Base-by-base conservation (phyloP, 73 alveolate species). In the Blepharisma japonicum region DNA sequence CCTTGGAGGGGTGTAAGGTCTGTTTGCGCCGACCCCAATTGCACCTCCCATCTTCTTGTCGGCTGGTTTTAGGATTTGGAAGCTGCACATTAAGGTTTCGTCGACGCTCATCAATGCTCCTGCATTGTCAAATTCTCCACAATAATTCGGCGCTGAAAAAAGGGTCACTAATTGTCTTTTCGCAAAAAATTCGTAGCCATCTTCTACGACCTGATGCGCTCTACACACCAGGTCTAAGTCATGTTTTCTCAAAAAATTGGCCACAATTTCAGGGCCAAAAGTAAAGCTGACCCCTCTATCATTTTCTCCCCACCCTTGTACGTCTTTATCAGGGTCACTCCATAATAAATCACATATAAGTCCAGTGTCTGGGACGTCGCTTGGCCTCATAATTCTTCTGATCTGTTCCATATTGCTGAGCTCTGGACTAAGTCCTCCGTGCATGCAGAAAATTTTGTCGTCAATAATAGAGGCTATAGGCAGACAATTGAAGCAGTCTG, bases 331-430 rank as follows among this genome's bases (percentile, higher is more conserved):
- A 46, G 96, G 97, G 79, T 95, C 99, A 51, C 94, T 77, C 98
- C 98, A 95, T 5, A 95, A 71, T 6, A 93, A 83, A 83, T 95
- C 99, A 23, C 94, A 90, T 45, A 95, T 94, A 68, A 93, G 71
- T 71, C 89, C 99, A 46, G 97, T 84, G 77, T 97, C 99, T 14
- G 99, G 99, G 39, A 97, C 99, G 79, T 97, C 99, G 6, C 98
- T 97, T 0, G 99, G 99, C 68, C 99, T 94, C 90, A 92, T 90
- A 48, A 97, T 95, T 76, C 96, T 84, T 85, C 93, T 87, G 56
- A 97, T 95, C 86, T 91, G 96, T 77, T 95, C 98, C 74, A 95
- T 71, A 49, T 85, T 89, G 54, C 86, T 83, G 32, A 95, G 89
- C 76, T 95, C 99, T 23, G 98, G 98, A 6, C 92, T 81, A 66